Conservation (phyloP, 2,329 filamentous ascomycete genomes). For the Sporothrix schenckii region DNA sequence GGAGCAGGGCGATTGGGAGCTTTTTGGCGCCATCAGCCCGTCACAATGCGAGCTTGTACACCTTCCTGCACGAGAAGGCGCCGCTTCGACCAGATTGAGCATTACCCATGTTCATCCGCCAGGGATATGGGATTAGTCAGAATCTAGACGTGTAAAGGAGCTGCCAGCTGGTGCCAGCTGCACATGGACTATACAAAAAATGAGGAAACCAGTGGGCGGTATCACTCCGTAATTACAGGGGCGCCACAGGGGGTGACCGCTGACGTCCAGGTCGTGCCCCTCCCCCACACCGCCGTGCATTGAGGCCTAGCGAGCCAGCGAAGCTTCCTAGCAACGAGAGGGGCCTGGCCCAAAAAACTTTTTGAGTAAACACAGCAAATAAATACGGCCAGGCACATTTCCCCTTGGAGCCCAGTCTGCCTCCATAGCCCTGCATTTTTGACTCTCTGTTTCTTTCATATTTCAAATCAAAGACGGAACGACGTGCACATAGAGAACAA, state of each 20-base stretch:
- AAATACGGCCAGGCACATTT: conserved; percentile 16
- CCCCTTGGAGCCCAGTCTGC: conserved; percentile 15
- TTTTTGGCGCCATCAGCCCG: conserved; percentile 8
- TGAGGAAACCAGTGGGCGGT: not conserved
- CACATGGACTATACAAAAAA: too few species aligned
- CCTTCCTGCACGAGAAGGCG: conserved; percentile 19
- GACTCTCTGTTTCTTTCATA: conserved; percentile 1
- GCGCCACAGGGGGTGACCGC: not conserved
- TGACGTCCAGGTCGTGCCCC: conserved; percentile 25
- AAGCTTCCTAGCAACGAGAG: conserved; percentile 33
- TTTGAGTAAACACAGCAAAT: conserved; percentile 25
- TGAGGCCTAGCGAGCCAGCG: not conserved
- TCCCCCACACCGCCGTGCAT: conserved; percentile 30
- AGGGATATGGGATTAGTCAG: conserved; percentile 25
- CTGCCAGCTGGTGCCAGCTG: conserved; percentile 31
- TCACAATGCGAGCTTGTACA: conserved; percentile 23
- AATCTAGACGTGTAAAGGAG: too few species aligned
- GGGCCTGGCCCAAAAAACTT: conserved; percentile 24
- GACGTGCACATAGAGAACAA: not conserved
- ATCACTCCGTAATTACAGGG: not conserved
- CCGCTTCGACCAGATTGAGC: conserved; percentile 30
- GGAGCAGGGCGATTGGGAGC: not conserved
- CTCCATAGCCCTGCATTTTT: not conserved
- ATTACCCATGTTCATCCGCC: conserved; percentile 17
- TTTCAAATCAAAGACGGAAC: not conserved